These are phyloP conservation scores for Avena sativa DNA, from an alignment of 176 grass and related monocot species.

Conservation along the genomic window DNA sequence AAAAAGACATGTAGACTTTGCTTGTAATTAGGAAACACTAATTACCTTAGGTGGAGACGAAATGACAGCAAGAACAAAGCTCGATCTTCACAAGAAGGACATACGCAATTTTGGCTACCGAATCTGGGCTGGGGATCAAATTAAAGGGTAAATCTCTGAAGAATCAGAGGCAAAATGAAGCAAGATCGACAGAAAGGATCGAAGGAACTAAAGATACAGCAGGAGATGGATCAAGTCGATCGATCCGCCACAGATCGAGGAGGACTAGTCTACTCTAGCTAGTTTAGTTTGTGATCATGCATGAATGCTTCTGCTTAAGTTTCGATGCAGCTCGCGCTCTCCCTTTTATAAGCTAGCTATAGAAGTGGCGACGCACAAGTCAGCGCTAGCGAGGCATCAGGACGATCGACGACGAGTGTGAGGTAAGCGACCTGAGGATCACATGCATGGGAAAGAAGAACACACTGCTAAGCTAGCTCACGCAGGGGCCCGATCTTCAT, in stretches of 20 bases:
- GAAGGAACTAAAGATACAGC: neutral
- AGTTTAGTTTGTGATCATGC: neutral
- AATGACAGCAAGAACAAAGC: neutral
- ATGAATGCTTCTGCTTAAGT: neutral
- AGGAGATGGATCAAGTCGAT: conserved; percentile 34
- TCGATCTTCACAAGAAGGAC: neutral
- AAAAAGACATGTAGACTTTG: neutral
- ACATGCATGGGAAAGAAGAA: conserved; percentile 8
- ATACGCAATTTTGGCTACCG: neutral
- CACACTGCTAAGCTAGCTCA: neutral
- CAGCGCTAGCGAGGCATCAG: neutral
- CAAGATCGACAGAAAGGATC: neutral
- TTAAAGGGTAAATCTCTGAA: neutral
- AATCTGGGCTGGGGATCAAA: too few species aligned
- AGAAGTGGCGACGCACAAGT: neutral
- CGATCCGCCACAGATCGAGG: neutral
- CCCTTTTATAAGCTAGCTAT: conserved; percentile 41
- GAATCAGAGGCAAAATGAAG: neutral
- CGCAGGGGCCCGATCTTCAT: too few species aligned
- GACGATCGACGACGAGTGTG: conserved; percentile 32
- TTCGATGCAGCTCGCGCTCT: neutral
- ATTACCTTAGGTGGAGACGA: conserved; percentile 14
- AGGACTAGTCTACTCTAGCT: neutral
- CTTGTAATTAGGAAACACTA: neutral
- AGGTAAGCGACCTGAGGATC: conserved; percentile 9